Evolutionary conservation across 108 stramenopile genomes (phyloP), one percentile per base, ranked within the genome.

Genomic region (Chaetoceros muelleri): DNA sequence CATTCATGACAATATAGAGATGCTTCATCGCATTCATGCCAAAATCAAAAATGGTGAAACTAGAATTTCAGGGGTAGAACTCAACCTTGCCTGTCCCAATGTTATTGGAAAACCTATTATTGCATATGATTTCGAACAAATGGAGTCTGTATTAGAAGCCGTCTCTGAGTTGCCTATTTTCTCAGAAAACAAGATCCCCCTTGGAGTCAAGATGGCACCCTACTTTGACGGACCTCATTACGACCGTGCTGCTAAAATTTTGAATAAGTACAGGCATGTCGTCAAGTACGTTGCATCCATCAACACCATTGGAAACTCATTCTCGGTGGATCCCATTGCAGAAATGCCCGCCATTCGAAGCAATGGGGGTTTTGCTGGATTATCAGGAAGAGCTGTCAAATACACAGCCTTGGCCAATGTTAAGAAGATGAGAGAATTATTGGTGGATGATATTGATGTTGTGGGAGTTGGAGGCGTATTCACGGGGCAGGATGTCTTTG

Each of bases 11-110:
- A 95, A 95, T 62, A 25, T 95, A 8, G 66, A 72, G 28, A 95
- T 95, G 94, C 61, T 95, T 1, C 48, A 74, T 47, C 58, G 60
- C 53, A 84, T 85, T 55, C 54, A 67, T n/a, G 55, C 59, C 45
- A 54, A 62, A 7, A 58, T 53, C 23, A 57, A 69, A 21, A 46
- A 48, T 20, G 20, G 58, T 13, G 48, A 58, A n/a, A 61, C 50
- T 24, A 71, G 60, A 7, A 85, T 91, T 46, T 62, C 82, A 13
- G 72, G 70, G 20, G 73, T 95, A 22, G 94, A 95, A 65, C 62
- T 95, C 55, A 95, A 95, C 65, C 61, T 95, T 48, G 94, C 94
- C 20, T 95, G 94, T 71, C 90, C 94, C 26, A 95, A 95, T 60
- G 74, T 95, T n/a, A 85, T 90, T 52, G 94, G 94, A 2, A 91